Percentiles rank a stretch among this genome's conserved stretches.
These are phyloP conservation scores for Alternaria solani DNA, from an alignment of 2,329 filamentous ascomycete species.

Conservation along the genomic window DNA sequence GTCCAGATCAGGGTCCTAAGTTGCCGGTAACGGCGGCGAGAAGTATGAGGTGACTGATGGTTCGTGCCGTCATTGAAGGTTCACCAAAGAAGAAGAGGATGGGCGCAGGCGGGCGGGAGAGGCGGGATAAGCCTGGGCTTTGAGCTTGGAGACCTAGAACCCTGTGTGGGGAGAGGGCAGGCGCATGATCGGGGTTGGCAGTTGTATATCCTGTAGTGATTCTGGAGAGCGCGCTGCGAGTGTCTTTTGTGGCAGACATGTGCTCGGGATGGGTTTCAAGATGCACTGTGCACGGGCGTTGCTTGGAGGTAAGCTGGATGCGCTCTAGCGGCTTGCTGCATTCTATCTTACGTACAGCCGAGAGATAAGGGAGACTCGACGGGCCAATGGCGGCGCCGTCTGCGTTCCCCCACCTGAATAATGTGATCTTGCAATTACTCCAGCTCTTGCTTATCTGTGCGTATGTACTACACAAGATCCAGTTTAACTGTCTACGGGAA, in stretches of 20 bases:
- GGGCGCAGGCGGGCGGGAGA: constrained; percentile 20
- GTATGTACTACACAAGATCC: constrained; percentile 10
- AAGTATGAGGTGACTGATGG: constrained; percentile 54
- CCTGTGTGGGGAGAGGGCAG: constrained; percentile 27
- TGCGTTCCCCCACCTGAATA: constrained; percentile 33
- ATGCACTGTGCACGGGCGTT: constrained; percentile 16
- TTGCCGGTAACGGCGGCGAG: constrained; percentile 52
- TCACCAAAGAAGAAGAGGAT: constrained; percentile 21
- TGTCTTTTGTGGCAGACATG: constrained; percentile 47
- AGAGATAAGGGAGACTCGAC: constrained; percentile 39
- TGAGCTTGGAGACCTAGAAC: constrained; percentile 31
- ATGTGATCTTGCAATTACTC: constrained; percentile 20
- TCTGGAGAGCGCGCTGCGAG: constrained; percentile 31
- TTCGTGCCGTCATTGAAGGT: constrained; percentile 54
- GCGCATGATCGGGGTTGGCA: constrained; percentile 34
- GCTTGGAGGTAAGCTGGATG: constrained; percentile 14
- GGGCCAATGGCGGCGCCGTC: constrained; percentile 31
- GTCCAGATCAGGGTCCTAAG: constrained; percentile 40
- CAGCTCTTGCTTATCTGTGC: constrained; percentile 29
- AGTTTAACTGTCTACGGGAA: constrained; percentile 22
- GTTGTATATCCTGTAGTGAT: constrained; percentile 20
- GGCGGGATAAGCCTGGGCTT: constrained; percentile 25
- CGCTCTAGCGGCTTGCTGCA: constrained; percentile 20
- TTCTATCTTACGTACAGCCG: constrained; percentile 22
- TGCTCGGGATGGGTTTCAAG: constrained; percentile 34